Base-by-base conservation (phyloP, 2,329 filamentous ascomycete species). In the Penicillium brevicompactum region DNA sequence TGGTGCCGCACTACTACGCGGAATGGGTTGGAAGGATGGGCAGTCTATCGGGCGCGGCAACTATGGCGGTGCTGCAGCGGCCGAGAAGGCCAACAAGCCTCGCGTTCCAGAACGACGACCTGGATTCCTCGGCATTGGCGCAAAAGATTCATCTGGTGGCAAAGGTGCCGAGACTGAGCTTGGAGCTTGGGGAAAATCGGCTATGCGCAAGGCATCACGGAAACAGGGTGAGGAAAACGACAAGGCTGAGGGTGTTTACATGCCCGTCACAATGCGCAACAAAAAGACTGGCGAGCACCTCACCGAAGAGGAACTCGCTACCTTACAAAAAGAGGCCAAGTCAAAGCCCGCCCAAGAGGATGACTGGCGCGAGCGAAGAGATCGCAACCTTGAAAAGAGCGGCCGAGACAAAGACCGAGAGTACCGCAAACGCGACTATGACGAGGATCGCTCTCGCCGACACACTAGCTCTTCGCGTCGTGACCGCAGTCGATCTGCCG, bases 21-120 rank as follows among this genome's bases (percentile, higher is more conserved):
- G 92, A 9, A 97, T 97, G 90, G 94, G 94, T 8, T 97, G 93
- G 92, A 92, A 97, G 67, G 85, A 87, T 60, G 85, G 82, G 16
- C 80, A 85, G 59, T 75, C 78, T 38, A 79, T 86, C 49, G 79
- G 88, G 76, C 73, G 67, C 59, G 83, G 86, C 51, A 78, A 81
- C 22, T 78, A 82, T 51, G 74, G 74, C 24, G 73, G 74, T 16
- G 61, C 73, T 62, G 64, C 73, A 56, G 61, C 69, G 34, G 59
- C 66, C 58, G 76, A 79, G 45, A 82, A 80, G 2, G 73, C 78
- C 3, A 80, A 76, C 5, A 89, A 89, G 62, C 80, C 86, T 34
- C 87, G 85, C 59, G 78, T 86, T 16, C 80, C 87, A 13, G 87
- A 89, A 68, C 82, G 87, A 49, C 84, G 92, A 47, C 88, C 91